Base-by-base conservation (phyloP, 352 stramenopile species). In the Saprolegnia diclina region DNA sequence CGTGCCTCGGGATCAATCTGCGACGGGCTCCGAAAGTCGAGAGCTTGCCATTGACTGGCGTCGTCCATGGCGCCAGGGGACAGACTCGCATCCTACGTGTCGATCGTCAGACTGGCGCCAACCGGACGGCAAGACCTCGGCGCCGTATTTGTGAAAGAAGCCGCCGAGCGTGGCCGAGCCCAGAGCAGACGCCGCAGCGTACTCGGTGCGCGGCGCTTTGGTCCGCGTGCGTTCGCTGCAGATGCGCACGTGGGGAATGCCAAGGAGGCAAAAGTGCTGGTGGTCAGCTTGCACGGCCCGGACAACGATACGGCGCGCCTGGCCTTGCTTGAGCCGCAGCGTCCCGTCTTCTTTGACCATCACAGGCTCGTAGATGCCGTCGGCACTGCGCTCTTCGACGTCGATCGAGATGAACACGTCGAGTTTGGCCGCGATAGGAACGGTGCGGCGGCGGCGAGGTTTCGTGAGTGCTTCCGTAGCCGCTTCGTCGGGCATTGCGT, bases 351-450 rank as follows among this genome's bases (percentile, higher is more conserved):
- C 65, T 32, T 94, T 92, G 6, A 92, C 83, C 0, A 76, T 75
- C 18, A 92, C 85, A 0, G 85, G 72, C 6, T 76, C 75, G 65
- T 88, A 94, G 19, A 89, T 66, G 0, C 83, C 85, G 64, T 90
- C 84, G 5, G 67, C 67, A 21, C 85, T 81, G 19, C 82, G 77
- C 55, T 94, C 83, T 63, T 91, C 82, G 9, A 91, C 73, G 70
- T 94, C 85, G 0, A 90, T 77, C 0, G 83, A 94, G 13, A 88
- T 75, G 57, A 90, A 94, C 21, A 91, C 64, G 32, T 82, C 79
- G 37, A 84, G 38, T n/a, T 71, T 77, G 29, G 67, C 42, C 1
- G 42, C 42, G 42, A 48, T 48, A 3, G 42, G 42, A 14, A 48
- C 13, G 42, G 11, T 48, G 13, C 18, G 42, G 42, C 42, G 42